phyloP scores from a whole-genome alignment of 2,329 filamentous ascomycete genomes.

The Exophiala lecanii-corni region DNA sequence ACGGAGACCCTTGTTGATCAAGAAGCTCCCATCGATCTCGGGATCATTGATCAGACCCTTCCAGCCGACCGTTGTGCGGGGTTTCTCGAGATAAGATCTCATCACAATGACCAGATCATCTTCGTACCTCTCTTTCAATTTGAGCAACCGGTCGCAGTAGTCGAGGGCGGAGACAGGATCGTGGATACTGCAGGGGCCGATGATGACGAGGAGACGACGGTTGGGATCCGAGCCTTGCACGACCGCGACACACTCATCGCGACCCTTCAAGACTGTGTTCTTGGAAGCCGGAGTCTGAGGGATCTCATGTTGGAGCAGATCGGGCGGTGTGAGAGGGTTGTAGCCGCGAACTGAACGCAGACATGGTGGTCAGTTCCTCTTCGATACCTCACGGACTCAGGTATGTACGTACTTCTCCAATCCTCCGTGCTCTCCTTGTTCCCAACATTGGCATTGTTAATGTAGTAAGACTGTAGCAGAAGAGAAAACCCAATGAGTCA shows the following conservation, averaged over 20 bases:
- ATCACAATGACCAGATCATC: conserved; percentile 88
- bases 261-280: conserved; percentile 40
- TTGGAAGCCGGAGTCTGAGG: conserved; percentile 48
- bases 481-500: conserved; percentile 4
- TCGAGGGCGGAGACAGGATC: conserved; percentile 83
- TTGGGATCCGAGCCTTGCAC: conserved; percentile 60
- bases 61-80: conserved; percentile 96
- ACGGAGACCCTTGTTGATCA: conserved; percentile 97
- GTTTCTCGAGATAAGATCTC: conserved; percentile 99
- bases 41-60: conserved; percentile 99
- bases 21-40: conserved; percentile 92
- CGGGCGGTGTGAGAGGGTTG: conserved; percentile 86
- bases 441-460: conserved; percentile 73
- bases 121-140: conserved; percentile 71
- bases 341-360: conserved; percentile 71
- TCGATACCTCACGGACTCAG: background rate
- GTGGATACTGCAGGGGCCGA: conserved; percentile 95
- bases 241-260: conserved; percentile 62
- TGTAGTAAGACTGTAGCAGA: conserved; percentile 57
- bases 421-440: conserved; percentile 71
- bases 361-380: background rate
- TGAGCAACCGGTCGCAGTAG: conserved; percentile 76
- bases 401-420: conserved; percentile 67
- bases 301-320: conserved; percentile 80
- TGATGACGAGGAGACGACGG: conserved; percentile 87